A percentile compares a stretch with the other conserved stretches of the same genome.
These are phyloP conservation scores for Heritiera littoralis DNA, from an alignment of 345 rosid genomes.

Conservation along the genomic window DNA sequence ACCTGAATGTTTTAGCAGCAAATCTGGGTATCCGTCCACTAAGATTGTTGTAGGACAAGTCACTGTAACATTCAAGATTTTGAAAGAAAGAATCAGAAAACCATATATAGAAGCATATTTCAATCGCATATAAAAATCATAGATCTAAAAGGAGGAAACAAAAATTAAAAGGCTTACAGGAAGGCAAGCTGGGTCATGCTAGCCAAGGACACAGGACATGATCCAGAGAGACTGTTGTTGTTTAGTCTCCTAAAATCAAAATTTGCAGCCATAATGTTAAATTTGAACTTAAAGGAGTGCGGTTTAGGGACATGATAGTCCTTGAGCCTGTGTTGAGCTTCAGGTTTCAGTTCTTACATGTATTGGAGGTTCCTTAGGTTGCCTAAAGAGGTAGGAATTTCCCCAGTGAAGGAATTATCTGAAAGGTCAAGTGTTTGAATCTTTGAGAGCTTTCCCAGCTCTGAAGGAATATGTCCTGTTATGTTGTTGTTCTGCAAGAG, in stretches of 20 bases:
- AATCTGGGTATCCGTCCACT: constrained; percentile 86
- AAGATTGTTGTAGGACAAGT: constrained; percentile 89
- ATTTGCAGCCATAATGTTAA: constrained; percentile 5
- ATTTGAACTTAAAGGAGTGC: neutral
- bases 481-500: constrained; percentile 89
- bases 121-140: neutral
- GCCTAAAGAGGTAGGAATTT: constrained; percentile 69
- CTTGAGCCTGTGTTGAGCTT: neutral
- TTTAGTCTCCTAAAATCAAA: constrained; percentile 76
- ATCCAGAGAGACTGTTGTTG: constrained; percentile 82
- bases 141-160: constrained; percentile 10
- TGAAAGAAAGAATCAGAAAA: constrained; percentile 17
- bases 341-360: constrained; percentile 53
- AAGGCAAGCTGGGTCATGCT: constrained; percentile 89
- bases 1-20: constrained; percentile 93
- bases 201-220: constrained; percentile 63
- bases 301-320: neutral
- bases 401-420: constrained; percentile 65
- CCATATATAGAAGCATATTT: neutral
- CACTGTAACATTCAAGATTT: constrained; percentile 48
- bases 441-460: constrained; percentile 68
- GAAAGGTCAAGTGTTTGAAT: constrained; percentile 95
- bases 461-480: constrained; percentile 79
- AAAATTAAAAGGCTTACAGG: constrained; percentile 55
- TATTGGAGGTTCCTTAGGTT: constrained; percentile 68